Evolutionary conservation across 1,284 basidiomycete genomes (phyloP).

Genomic region (Austroboletus niveus): DNA sequence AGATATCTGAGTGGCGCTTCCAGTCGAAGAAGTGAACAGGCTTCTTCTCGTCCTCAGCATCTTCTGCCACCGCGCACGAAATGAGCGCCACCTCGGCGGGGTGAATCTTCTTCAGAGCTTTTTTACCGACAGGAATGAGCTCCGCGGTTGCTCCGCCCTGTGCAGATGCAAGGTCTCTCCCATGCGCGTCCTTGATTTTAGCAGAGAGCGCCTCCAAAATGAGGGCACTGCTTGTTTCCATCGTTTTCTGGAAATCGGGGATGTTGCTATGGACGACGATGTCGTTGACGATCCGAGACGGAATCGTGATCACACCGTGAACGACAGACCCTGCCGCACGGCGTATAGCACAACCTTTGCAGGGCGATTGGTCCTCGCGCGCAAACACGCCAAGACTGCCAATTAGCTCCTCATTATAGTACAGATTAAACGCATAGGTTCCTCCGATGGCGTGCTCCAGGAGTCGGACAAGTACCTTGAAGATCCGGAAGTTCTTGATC

Average conservation of each 20-base stretch:
- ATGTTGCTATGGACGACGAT: constrained; percentile 14
- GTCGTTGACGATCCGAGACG: constrained; percentile 16
- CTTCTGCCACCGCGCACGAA: constrained; percentile 21
- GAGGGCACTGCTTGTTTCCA: constrained; percentile 9
- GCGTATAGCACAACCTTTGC: constrained; percentile 21
- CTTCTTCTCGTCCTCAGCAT: constrained; percentile 9
- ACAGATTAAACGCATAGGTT: constrained; percentile 20
- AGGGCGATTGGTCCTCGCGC: constrained; percentile 20
- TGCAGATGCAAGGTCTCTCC: constrained; percentile 18
- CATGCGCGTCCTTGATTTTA: constrained; percentile 14
- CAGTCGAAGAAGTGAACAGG: constrained; percentile 23
- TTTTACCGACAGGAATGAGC: background rate
- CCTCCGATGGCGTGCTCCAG: constrained; percentile 21
- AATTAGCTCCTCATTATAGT: constrained; percentile 16
- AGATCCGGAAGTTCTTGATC: constrained; percentile 20
- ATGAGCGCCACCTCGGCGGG: constrained; percentile 21
- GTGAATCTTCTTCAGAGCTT: constrained; percentile 7
- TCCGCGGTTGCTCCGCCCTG: constrained; percentile 2
- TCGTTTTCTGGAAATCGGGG: background rate
- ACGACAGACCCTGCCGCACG: constrained; percentile 16
- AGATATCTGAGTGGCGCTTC: constrained; percentile 15
- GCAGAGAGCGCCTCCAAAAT: constrained; percentile 15
- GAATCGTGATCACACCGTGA: constrained; percentile 21
- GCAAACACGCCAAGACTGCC: constrained; percentile 24
- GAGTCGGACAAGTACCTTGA: constrained; percentile 23